Evolutionary conservation across 2,329 filamentous ascomycete genomes (phyloP), one percentile per base, ranked within the genome.

Genomic region (Cladobotryum protrusum): DNA sequence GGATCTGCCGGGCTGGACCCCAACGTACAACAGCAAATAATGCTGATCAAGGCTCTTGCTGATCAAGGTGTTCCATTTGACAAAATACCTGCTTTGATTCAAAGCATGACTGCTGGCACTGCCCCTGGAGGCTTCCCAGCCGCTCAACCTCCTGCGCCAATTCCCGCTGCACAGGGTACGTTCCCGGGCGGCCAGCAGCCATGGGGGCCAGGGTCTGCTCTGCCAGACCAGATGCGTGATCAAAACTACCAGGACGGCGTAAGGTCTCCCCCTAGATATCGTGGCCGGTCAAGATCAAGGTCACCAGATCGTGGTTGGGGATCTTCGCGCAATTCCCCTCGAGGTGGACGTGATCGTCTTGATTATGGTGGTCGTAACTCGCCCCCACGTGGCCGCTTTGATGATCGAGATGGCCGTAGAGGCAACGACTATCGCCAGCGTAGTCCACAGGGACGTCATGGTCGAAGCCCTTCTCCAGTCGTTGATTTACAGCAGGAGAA

Each of bases 351-450:
- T 64, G 74, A 80, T 61, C 89, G 87, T 59, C 86, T 85, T 68
- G 85, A 85, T 48, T 92, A 88, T 69, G 83, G 86, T 69, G 84
- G 86, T 53, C 84, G 80, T 53, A 82, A 85, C 62, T 85, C 83
- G 15, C 81, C 82, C 46, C 74, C 75, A 51, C 79, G 82, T 55
- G 77, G 77, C 39, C 67, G 72, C 18, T 40, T 41, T 18, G 52
- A 53, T 58, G 74, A 79, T 45, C 74, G 75, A 47, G 57, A 62
- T 56, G 69, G 76, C 47, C 76, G 78, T 37, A 76, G 82, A 53
- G 77, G 75, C 52, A 72, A 77, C 48, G 83, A 90, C 36, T 96
- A 95, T 71, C 87, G 92, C 56, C 90, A 96, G 66, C 88, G 93
- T 63, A 95, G 87, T 61, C 90, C 91, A 42, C 76, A 81, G 49